phyloP scores from a whole-genome alignment of 768 basidiomycete genomes.

The Lanmaoa rubissima region DNA sequence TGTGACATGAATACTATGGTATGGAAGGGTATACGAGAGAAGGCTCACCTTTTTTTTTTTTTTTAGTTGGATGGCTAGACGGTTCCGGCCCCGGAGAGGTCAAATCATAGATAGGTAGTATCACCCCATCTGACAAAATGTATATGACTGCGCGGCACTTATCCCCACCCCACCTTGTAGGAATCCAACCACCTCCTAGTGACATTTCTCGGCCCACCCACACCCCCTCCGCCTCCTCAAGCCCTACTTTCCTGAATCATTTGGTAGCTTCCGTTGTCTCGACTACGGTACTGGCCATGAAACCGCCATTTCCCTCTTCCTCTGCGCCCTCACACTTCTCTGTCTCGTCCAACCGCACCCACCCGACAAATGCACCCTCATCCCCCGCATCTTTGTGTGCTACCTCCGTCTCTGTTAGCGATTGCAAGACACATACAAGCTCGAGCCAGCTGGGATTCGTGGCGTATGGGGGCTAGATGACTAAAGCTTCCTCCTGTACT shows the following conservation, averaged over 20 bases:
- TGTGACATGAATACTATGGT: too few relatives aligned
- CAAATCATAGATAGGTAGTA: neutral
- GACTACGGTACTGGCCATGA: conserved; percentile 99
- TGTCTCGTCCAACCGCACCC: conserved; percentile 59
- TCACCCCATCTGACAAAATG: neutral
- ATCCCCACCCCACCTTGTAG: conserved; percentile 31
- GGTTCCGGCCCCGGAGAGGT: too few relatives aligned
- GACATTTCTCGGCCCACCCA: conserved; percentile 48
- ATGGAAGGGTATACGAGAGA: too few relatives aligned
- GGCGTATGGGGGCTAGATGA: conserved; percentile 99
- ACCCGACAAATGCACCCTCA: conserved; percentile 58
- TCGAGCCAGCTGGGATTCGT: conserved; percentile 96
- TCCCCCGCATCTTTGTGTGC: conserved; percentile 64
- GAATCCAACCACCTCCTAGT: conserved; percentile 51
- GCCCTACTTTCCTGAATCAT: conserved; percentile 78
- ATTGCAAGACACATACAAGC: conserved; percentile 82
- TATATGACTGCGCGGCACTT: neutral
- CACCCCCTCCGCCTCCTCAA: conserved; percentile 58
- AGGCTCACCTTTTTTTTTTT: too few relatives aligned
- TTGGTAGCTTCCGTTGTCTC: conserved; percentile 87
- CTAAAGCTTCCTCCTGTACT: conserved; percentile 83
- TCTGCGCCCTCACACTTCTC: conserved; percentile 68
- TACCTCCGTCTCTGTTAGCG: conserved; percentile 84
- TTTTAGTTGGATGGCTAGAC: neutral
- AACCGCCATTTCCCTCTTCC: conserved; percentile 78